Percentiles rank a stretch among this genome's conserved stretches.
These are phyloP conservation scores for Obelidium mucronatum DNA, from an alignment of 192 early-diverging fungal genomes.

Conservation along the genomic window DNA sequence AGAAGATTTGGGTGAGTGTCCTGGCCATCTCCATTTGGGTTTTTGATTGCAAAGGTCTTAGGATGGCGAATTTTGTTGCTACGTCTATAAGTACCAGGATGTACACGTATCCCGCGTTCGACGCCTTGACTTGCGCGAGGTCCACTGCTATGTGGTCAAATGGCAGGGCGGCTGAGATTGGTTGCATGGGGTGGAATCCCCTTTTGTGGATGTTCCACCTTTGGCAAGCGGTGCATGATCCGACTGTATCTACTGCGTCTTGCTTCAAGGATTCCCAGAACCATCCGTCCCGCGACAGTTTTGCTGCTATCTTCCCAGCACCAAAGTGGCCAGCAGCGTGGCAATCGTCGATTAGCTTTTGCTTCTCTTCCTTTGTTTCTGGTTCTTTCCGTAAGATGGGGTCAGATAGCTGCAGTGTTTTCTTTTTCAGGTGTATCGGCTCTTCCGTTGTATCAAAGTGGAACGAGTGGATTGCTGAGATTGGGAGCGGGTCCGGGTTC, in stretches of 20 bases:
- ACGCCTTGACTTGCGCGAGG: background rate
- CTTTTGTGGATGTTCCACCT: background rate
- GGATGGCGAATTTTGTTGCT: background rate
- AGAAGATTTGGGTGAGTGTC: background rate
- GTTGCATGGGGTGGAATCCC: background rate
- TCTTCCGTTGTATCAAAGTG: background rate
- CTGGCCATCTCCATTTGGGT: background rate
- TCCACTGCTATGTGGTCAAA: constrained; percentile 5
- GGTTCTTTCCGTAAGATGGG: background rate
- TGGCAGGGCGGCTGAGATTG: constrained; percentile 2
- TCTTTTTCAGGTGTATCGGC: background rate
- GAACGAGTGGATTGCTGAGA: background rate
- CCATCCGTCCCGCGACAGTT: background rate
- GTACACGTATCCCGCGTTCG: background rate
- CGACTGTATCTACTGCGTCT: background rate
- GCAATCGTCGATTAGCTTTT: background rate
- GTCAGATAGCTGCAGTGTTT: background rate
- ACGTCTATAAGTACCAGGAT: background rate
- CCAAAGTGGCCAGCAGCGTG: background rate
- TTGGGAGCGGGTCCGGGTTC: background rate
- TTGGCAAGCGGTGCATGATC: background rate
- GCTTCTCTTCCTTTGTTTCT: background rate
- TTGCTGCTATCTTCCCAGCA: background rate
- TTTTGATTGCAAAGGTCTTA: background rate
- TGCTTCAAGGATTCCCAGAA: background rate